Conservation (phyloP, 176 grass and related monocot genomes). For the Hyparrhenia diplandra region DNA sequence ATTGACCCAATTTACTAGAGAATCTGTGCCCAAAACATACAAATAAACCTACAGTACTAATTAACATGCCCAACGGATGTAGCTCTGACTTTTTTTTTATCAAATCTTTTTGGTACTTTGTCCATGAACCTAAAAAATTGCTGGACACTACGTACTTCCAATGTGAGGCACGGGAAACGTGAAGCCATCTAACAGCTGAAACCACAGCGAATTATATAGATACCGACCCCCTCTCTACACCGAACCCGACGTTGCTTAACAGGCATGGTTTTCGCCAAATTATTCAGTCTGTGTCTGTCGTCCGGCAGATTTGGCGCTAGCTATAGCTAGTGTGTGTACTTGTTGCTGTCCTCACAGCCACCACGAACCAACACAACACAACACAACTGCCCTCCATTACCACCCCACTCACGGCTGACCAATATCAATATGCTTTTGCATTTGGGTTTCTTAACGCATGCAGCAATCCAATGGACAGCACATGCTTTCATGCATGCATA, state of each 20-base stretch:
- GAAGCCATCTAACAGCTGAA: background rate
- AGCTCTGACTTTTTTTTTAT: background rate
- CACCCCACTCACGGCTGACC: constrained; percentile 11
- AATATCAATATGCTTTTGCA: background rate
- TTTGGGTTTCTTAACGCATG: constrained; percentile 3
- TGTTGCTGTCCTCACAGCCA: constrained; percentile 29
- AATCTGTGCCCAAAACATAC: background rate
- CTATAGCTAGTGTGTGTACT: background rate
- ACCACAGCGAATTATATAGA: background rate
- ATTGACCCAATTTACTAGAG: background rate
- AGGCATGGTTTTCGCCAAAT: background rate
- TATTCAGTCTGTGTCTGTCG: background rate
- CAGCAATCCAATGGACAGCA: background rate
- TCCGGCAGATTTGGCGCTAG: constrained; percentile 43
- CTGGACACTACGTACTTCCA: background rate
- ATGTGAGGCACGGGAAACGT: background rate
- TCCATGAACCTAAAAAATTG: background rate
- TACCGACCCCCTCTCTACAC: background rate
- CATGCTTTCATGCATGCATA: background rate
- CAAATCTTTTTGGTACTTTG: background rate
- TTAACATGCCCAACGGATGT: background rate
- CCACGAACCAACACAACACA: background rate
- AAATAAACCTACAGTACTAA: no score
- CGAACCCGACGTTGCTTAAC: constrained; percentile 18
- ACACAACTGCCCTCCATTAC: constrained; percentile 19